phyloP scores from a whole-genome alignment of 257 asterid species.

The Verbascum thapsus region DNA sequence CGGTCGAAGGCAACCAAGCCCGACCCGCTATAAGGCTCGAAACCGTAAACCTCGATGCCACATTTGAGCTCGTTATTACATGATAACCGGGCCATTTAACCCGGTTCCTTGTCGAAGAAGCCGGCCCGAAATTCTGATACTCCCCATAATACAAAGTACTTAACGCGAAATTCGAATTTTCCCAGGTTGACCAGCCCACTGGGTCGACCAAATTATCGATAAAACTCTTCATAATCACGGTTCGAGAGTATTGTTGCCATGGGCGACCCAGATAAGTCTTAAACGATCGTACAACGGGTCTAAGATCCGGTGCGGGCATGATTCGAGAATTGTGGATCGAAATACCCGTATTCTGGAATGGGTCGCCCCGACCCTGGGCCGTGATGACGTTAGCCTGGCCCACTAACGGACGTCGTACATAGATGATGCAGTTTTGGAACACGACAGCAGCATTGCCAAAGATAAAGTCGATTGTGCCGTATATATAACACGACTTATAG shows the following conservation, averaged over 20 bases:
- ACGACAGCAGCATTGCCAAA: slow-evolving; percentile 92
- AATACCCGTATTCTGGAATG: slow-evolving; percentile 85
- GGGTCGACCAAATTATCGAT: slow-evolving; percentile 53
- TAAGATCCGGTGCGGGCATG: slow-evolving; percentile 69
- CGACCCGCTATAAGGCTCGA: slow-evolving; percentile 75
- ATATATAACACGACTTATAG: slow-evolving; percentile 74
- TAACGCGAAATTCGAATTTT: slow-evolving; percentile 58
- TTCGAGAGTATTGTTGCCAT: slow-evolving; percentile 79
- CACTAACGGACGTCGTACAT: slow-evolving; percentile 63
- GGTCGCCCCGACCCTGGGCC: slow-evolving; percentile 89
- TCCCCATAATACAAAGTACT: slow-evolving; percentile 82
- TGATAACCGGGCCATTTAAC: slow-evolving; percentile 83
- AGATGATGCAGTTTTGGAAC: slow-evolving; percentile 73
- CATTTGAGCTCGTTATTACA: slow-evolving; percentile 47
- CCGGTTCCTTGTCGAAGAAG: slow-evolving; percentile 49
- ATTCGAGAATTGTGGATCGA: slow-evolving; percentile 73
- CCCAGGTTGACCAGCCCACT: slow-evolving; percentile 77
- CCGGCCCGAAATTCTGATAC: slow-evolving; percentile 72
- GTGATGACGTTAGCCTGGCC: slow-evolving; percentile 82
- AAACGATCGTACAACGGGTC: slow-evolving; percentile 43
- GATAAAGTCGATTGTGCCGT: slow-evolving; percentile 84
- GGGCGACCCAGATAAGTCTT: slow-evolving; percentile 77
- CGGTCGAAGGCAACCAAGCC: slow-evolving; percentile 84
- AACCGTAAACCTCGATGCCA: slow-evolving; percentile 67
- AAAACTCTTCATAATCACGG: slow-evolving; percentile 65